phyloP scores from a whole-genome alignment of 345 rosid genomes.

The Cardamine occulta region DNA sequence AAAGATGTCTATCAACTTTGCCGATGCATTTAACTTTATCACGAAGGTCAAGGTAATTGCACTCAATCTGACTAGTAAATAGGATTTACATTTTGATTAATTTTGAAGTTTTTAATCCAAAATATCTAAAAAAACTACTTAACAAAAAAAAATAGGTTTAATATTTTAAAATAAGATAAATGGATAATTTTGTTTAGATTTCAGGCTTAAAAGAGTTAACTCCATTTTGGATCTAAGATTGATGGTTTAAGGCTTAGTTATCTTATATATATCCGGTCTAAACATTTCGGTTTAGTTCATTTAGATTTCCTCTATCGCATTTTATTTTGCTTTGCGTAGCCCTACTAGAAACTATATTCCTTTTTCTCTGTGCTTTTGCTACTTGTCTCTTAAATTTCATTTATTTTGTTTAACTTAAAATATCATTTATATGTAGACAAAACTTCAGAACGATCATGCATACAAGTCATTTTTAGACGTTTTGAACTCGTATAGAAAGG shows the following conservation, averaged over 20 bases:
- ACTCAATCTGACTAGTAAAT: not conserved
- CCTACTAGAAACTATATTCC: not conserved
- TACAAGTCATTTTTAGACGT: conserved; percentile 79
- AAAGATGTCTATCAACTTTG: conserved; percentile 65
- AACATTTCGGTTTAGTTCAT: not conserved
- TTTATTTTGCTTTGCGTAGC: not conserved
- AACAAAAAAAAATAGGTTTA: not conserved
- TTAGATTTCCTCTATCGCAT: not conserved
- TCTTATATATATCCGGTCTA: not conserved
- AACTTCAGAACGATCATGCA: conserved; percentile 67
- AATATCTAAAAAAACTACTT: not conserved
- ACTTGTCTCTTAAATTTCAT: not conserved
- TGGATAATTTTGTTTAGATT: not conserved
- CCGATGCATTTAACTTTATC: conserved; percentile 71
- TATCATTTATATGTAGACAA: conserved; percentile 52
- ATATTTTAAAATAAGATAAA: not conserved
- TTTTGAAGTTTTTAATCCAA: not conserved
- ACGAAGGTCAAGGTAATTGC: conserved; percentile 71
- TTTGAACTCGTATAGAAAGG: conserved; percentile 71
- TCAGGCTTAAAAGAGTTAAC: no score
- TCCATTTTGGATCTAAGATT: not conserved
- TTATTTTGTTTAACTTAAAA: not conserved
- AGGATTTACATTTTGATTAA: not conserved
- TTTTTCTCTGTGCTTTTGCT: not conserved
- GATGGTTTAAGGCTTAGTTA: not conserved